A percentile compares a stretch with the other conserved stretches of the same genome.
Conservation (phyloP, 805 yeast genomes). For the Kazachstania viticola region DNA sequence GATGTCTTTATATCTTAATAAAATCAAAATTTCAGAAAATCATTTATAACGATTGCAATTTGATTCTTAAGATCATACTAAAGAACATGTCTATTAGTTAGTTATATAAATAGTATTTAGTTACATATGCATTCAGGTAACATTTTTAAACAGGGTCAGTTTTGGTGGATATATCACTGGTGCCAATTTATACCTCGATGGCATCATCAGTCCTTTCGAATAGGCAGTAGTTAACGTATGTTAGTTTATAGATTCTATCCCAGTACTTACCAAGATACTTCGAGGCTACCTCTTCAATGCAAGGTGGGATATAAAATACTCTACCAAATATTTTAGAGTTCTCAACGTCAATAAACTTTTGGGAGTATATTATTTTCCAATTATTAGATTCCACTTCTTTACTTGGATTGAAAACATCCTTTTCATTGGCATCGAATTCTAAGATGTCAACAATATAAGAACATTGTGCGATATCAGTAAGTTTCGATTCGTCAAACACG, state of each 20-base stretch:
- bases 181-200: too few relatives aligned
- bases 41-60: too few relatives aligned
- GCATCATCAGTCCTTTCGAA: too few relatives aligned
- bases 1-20: conserved; percentile 1
- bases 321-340: conserved; percentile 44
- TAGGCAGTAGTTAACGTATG: conserved; percentile 42
- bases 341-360: conserved; percentile 41
- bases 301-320: conserved; percentile 41
- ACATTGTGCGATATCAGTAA: conserved; percentile 42
- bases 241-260: conserved; percentile 25
- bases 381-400: conserved; percentile 9
- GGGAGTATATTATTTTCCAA: conserved; percentile 43
- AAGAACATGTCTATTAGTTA: too few relatives aligned
- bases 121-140: too few relatives aligned
- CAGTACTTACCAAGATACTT: conserved; percentile 7
- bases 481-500: conserved; percentile 46
- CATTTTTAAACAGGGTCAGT: too few relatives aligned
- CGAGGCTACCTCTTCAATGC: conserved; percentile 17
- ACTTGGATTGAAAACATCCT: conserved; percentile 31
- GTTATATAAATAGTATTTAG: too few relatives aligned
- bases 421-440: conserved; percentile 33
- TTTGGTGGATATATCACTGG: too few relatives aligned
- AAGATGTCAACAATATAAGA: conserved; percentile 60
- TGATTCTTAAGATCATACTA: too few relatives aligned
- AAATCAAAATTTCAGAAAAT: too few relatives aligned